These are phyloP conservation scores for Podospora pseudocomata DNA, from an alignment of 495 filamentous ascomycete genomes.

Conservation along the genomic window DNA sequence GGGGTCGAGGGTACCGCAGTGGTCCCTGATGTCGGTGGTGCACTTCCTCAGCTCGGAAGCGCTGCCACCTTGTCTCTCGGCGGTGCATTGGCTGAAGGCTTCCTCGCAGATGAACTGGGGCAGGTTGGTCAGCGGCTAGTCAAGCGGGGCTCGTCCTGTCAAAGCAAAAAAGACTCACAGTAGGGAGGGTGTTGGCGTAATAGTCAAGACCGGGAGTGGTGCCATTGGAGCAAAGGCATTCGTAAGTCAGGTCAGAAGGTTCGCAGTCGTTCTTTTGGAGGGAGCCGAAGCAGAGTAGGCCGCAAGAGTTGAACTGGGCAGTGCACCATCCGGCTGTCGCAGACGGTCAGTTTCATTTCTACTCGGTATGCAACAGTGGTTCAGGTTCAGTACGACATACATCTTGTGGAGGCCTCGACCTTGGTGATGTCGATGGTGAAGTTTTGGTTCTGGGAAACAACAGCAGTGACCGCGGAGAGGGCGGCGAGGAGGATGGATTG, in stretches of 20 bases:
- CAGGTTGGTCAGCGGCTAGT: not conserved
- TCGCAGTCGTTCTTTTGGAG: constrained; percentile 28
- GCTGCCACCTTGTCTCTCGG: constrained; percentile 21
- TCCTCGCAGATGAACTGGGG: constrained; percentile 34
- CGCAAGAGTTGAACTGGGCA: constrained; percentile 36
- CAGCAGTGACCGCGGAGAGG: constrained; percentile 31
- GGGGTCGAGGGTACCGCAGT: constrained; percentile 36
- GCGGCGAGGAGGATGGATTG: constrained; percentile 29
- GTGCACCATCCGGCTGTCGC: constrained; percentile 33
- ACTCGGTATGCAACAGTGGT: not conserved
- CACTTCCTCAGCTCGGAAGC: constrained; percentile 32
- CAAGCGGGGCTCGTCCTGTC: not conserved
- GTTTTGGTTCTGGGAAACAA: constrained; percentile 31
- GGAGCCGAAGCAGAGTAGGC: constrained; percentile 28
- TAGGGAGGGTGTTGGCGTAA: constrained; percentile 37
- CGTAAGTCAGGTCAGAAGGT: constrained; percentile 27
- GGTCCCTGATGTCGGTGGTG: constrained; percentile 31
- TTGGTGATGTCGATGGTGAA: constrained; percentile 30
- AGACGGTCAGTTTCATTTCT: constrained; percentile 2
- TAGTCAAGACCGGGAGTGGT: constrained; percentile 36
- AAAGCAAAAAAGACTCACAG: constrained; percentile 22
- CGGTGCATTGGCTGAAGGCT: constrained; percentile 32
- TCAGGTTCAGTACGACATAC: constrained; percentile 19
- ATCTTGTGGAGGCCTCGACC: constrained; percentile 18
- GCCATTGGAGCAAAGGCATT: constrained; percentile 35